Evolutionary conservation across 495 filamentous ascomycete genomes (phyloP).

Genomic region (Annulohypoxylon bovei): DNA sequence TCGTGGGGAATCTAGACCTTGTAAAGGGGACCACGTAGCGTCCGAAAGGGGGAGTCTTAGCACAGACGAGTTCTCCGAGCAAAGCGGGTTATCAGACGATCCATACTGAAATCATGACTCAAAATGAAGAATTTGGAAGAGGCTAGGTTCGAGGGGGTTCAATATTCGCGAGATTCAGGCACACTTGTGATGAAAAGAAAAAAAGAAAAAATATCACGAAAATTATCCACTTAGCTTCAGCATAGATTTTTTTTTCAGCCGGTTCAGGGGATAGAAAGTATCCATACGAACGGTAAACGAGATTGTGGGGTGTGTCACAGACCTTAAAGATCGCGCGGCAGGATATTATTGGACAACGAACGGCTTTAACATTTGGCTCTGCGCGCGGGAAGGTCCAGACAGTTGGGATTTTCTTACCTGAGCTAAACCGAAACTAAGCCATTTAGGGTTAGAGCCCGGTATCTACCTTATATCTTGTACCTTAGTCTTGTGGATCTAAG

Average conservation of each 20-base stretch:
- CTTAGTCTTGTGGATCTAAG: slow-evolving; percentile 30
- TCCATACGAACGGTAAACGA: slow-evolving; percentile 33
- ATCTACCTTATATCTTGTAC: slow-evolving; percentile 4
- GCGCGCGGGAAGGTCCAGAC: slow-evolving; percentile 38
- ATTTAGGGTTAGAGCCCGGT: slow-evolving; percentile 11
- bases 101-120: slow-evolving; percentile 1
- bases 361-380: slow-evolving; percentile 14
- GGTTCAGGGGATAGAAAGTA: neutral
- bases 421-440: slow-evolving; percentile 5
- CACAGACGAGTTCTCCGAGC: neutral
- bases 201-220: slow-evolving; percentile 1
- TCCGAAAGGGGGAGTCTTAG: slow-evolving; percentile 17
- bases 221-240: neutral
- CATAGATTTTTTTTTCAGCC: slow-evolving; percentile 20
- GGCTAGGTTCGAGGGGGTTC: neutral
- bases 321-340: slow-evolving; percentile 25
- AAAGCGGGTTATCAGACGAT: slow-evolving; percentile 1
- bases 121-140: neutral
- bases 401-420: slow-evolving; percentile 31
- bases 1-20: slow-evolving; percentile 21
- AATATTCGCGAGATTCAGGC: neutral
- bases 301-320: slow-evolving; percentile 41
- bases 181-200: neutral
- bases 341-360: slow-evolving; percentile 33
- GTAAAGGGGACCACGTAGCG: slow-evolving; percentile 20